These are phyloP conservation scores for Micromonas commoda DNA, from an alignment of 139 green algal species.

Conservation along the genomic window DNA sequence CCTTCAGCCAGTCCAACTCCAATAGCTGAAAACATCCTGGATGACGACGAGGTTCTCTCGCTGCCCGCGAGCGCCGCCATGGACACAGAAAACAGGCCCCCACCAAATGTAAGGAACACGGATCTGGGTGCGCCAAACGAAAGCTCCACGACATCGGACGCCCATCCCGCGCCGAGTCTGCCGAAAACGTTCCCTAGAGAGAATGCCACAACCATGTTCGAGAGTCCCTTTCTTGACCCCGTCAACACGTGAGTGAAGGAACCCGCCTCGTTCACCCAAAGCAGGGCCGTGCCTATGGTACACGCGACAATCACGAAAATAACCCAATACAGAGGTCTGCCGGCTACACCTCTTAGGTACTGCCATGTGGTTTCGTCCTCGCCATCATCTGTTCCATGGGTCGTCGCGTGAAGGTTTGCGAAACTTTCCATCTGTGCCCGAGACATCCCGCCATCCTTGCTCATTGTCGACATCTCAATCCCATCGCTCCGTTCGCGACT, in stretches of 20 bases:
- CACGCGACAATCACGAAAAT: neutral
- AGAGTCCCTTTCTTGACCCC: neutral
- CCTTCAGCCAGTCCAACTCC: neutral
- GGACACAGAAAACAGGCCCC: neutral
- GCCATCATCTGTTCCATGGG: too few relatives aligned
- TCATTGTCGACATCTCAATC: neutral
- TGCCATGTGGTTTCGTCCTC: neutral
- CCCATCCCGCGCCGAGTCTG: neutral
- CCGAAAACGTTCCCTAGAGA: neutral
- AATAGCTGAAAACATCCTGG: neutral
- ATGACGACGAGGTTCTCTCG: neutral
- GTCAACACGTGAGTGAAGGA: neutral
- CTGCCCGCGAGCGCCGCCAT: neutral
- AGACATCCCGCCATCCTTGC: neutral
- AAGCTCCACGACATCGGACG: neutral
- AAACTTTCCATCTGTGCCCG: too few relatives aligned
- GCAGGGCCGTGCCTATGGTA: neutral
- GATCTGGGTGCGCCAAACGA: neutral
- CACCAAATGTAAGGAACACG: neutral
- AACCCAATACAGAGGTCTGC: neutral
- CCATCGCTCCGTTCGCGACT: too few relatives aligned
- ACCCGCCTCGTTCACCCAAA: neutral
- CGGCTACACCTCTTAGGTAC: too few relatives aligned
- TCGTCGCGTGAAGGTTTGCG: too few relatives aligned
- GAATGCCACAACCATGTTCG: neutral